Evolutionary conservation across 345 rosid genomes (phyloP), one percentile per base, ranked within the genome.

Genomic region (Eutrema japonicum): DNA sequence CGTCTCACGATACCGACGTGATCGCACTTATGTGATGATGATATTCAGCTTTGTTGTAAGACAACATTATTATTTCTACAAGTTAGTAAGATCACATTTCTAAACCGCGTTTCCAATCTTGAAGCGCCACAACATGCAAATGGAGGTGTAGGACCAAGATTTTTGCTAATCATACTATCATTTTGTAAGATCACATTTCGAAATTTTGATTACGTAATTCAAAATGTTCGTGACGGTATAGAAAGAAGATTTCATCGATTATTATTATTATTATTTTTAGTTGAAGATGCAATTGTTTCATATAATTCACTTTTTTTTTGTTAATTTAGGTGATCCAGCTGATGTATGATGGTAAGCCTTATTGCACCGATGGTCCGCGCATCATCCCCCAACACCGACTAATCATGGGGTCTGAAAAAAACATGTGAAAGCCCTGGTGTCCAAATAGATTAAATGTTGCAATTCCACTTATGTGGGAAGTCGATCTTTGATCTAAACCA

Each of bases 61-160:
- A 52, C 63, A 72, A 18, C 54, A 62, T 72, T 33, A 72, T 72
- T 52, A 66, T 58, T 16, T 56, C 33, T 52, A 48, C 60, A 26
- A 16, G 10, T 14, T 51, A 47, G 50, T 7, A 18, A 18, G 22
- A 18, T 18, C 22, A 18, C 22, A 18, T 18, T 18, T 18, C 22
- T 18, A 18, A 18, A 18, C 22, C 22, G 37, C 41, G 48, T 64
- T 48, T 37, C 52, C 14, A 13, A 11, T 12, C 11, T 7, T 7
- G 48, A 26, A 49, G 16, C 36, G 33, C 18, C n/a, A 11, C 11
- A 29, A 35, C 43, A 10, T 64, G 55, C 43, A 48, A 35, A 64
- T 2, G 3, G 4, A 48, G 18, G 56, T 35, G 45, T 7, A 7
- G 3, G 7, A 47, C 35, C 37, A 51, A 51, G 1, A 51, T 37